Conservation (phyloP, 2,329 filamentous ascomycete genomes). For the Fusarium coicis region DNA sequence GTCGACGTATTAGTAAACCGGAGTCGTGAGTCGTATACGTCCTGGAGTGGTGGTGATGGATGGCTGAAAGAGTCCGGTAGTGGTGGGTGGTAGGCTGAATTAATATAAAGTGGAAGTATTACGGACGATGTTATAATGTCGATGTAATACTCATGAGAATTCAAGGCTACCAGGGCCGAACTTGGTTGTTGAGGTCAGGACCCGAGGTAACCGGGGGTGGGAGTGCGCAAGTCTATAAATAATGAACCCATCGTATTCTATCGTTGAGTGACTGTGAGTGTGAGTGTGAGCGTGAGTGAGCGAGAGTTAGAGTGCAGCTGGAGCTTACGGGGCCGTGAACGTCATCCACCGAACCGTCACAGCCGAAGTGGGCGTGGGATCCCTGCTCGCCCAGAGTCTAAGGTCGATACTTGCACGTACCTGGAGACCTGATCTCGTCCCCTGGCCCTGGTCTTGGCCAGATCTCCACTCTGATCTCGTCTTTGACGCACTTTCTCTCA, state of each 20-base stretch:
- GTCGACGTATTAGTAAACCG: background rate
- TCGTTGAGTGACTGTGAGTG: background rate
- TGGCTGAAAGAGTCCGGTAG: background rate
- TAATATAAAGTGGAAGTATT: constrained; percentile 18
- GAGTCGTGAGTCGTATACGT: constrained; percentile 7
- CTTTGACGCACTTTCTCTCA: constrained; percentile 25
- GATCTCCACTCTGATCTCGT: constrained; percentile 32
- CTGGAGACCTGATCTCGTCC: constrained; percentile 17
- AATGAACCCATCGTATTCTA: constrained; percentile 33
- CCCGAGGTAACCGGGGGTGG: constrained; percentile 26
- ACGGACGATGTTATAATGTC: constrained; percentile 16
- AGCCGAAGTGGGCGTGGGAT: constrained; percentile 28
- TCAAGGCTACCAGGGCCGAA: constrained; percentile 22
- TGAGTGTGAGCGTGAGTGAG: background rate
- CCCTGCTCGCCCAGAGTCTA: constrained; percentile 11
- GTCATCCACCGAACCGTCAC: constrained; percentile 36
- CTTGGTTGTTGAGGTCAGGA: constrained; percentile 14
- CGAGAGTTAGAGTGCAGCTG: background rate
- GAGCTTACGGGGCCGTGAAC: constrained; percentile 28
- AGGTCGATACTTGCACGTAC: constrained; percentile 12
- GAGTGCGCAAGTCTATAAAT: constrained; percentile 37
- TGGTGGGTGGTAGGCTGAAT: background rate
- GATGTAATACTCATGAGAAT: constrained; percentile 29
- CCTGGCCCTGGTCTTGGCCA: constrained; percentile 20
- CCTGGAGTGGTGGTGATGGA: background rate